Evolutionary conservation across 1,284 basidiomycete species (phyloP), one percentile per base, ranked within the genome.

Genomic region (Ustilago sp.): DNA sequence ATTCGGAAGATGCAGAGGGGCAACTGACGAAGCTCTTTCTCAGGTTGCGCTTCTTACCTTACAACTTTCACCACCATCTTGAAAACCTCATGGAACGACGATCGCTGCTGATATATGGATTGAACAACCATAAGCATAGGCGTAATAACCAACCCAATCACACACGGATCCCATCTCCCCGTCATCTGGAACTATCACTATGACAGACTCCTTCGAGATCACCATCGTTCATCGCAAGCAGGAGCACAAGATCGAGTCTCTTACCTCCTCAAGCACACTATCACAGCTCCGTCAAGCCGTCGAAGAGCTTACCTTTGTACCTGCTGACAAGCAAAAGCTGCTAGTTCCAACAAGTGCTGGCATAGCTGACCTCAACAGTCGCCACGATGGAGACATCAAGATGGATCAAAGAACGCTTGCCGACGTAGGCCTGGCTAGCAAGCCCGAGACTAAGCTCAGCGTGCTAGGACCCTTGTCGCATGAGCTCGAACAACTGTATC

Each of bases 251-350:
- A 43, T 75, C n/a, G 45, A 56, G 4, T 23, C 41, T 0, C 45
- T 74, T 8, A 28, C 54, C 23, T 17, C 56, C 7, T 34, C 54
- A 4, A 64, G 51, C 12, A 65, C 68, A 5, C 15, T 81, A 17
- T 41, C 56, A 23, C 52, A 61, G 8, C 66, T 81, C 5, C 75
- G 73, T 32, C 39, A 73, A 38, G 51, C 56, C 7, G 74, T 81
- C 31, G 45, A 69, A 39, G 35, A 70, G 34, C 43, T 74, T n/a
- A 80, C 76, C 4, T 64, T 45, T 32, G 76, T 81, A 2, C 63
- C 67, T 7, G 45, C 51, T 5, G 60, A 74, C 23, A 74, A 80
- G 52, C 80, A 81, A 54, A 81, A 80, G 62, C 61, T 81, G 39
- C 71, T 81, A 5, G 60, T 72, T 1, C 66, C 77, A 7, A 58